Conservation (phyloP, 2,329 filamentous ascomycete genomes). For the Curvularia spicifera region DNA sequence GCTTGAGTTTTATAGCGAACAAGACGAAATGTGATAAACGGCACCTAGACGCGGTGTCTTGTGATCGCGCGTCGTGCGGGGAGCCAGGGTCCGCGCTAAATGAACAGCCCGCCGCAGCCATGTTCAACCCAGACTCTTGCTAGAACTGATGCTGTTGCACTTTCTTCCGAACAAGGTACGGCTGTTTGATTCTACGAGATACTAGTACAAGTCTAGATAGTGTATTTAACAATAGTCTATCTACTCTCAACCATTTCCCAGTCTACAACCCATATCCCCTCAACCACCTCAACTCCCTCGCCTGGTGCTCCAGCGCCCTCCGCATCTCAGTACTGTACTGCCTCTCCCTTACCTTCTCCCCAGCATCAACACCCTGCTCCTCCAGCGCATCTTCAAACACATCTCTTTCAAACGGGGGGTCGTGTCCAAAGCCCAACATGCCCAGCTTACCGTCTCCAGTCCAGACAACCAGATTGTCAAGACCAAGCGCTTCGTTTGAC, state of each 20-base stretch:
- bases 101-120: not conserved
- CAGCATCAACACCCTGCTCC: constrained; percentile 44
- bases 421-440: constrained; percentile 61
- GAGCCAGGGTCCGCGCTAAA: not conserved
- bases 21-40: not conserved
- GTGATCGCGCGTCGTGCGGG: not conserved
- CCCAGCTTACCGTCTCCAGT: constrained; percentile 82
- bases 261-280: constrained; percentile 65
- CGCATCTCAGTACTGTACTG: constrained; percentile 75
- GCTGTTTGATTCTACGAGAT: not conserved
- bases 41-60: not conserved
- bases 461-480: constrained; percentile 80
- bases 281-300: constrained; percentile 78
- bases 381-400: constrained; percentile 45
- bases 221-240: not conserved
- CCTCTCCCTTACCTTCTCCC: constrained; percentile 61
- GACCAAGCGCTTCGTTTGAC: constrained; percentile 30
- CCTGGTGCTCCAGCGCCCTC: constrained; percentile 75
- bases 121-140: not conserved
- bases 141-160: no score
- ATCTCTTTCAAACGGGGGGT: constrained; percentile 35
- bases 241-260: not conserved
- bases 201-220: not conserved
- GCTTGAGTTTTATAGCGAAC: not conserved
- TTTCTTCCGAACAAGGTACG: not conserved